A percentile compares a stretch with the other conserved stretches of the same genome.
phyloP scores from a whole-genome alignment of 768 basidiomycete genomes.

The Russula olivacea region DNA sequence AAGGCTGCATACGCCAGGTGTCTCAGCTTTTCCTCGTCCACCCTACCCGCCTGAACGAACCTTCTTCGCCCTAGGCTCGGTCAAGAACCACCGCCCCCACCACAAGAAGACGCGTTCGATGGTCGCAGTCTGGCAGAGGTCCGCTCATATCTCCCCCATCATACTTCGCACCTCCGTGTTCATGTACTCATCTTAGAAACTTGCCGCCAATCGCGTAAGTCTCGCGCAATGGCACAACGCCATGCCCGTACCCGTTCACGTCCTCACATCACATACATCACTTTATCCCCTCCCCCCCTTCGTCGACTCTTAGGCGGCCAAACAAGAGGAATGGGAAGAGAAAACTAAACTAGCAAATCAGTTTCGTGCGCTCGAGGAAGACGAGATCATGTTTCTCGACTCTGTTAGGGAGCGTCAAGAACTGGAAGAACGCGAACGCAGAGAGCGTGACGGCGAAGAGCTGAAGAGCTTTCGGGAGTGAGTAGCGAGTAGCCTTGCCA shows the following conservation, averaged over 20 bases:
- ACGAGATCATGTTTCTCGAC: conserved; percentile 86
- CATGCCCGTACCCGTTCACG: conserved; percentile 27
- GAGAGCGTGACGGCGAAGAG: conserved; percentile 72
- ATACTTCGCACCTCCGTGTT: conserved; percentile 3
- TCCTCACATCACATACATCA: not conserved
- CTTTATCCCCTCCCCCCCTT: not conserved
- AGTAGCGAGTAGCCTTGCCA: conserved; percentile 29
- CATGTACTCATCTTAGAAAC: conserved; percentile 51
- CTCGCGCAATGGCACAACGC: conserved; percentile 13
- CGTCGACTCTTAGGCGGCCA: conserved; percentile 54
- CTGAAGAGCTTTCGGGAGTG: conserved; percentile 75
- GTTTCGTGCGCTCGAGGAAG: conserved; percentile 83
- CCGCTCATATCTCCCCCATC: conserved; percentile 31
- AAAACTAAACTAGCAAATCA: conserved; percentile 84
- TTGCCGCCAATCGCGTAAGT: conserved; percentile 79
- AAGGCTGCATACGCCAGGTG: conserved; percentile 84
- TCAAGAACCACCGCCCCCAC: conserved; percentile 76
- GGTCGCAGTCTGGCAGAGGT: conserved; percentile 87
- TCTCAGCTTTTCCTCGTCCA: conserved; percentile 28
- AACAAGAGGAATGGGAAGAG: conserved; percentile 93
- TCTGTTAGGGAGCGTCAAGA: conserved; percentile 71
- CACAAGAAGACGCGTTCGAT: conserved; percentile 71
- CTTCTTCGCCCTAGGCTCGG: conserved; percentile 48
- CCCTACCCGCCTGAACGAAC: conserved; percentile 46
- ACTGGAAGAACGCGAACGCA: conserved; percentile 69